Base-by-base conservation (phyloP, 352 stramenopile genomes). In the Pythium insidiosum region DNA sequence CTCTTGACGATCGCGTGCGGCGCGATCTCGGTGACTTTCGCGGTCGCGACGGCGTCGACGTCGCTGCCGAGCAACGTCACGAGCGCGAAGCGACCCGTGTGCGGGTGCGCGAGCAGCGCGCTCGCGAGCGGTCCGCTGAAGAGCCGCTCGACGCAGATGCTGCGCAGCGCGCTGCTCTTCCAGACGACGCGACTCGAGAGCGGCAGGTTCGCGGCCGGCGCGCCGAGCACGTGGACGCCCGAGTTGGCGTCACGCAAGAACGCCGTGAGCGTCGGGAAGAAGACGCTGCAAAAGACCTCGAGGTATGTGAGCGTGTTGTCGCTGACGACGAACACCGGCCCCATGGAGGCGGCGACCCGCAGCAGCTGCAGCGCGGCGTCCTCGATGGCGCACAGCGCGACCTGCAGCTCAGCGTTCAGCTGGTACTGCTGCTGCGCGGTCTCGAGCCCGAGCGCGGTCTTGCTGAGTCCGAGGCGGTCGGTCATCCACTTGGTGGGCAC, bases 401-500 rank as follows among this genome's bases (percentile, higher is more conserved):
- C 2, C 22, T 51, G 43, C 1, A 57, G 37, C 16, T 57, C 42
- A 23, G 50, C 41, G n/a, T 34, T 57, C 25, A 47, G 50, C 36
- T 57, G 50, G 42, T 51, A 51, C 50, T 57, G 50, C 31, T 57
- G 50, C 43, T 49, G 40, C 16, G 48, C 48, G 33, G 24, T 34
- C 29, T 56, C 48, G 13, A 56, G 48, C 5, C 48, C 48, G 11
- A 50, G 48, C 20, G 48, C 24, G 2, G 48, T 50, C 33, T 43
- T 45, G 26, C 13, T 29, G 40, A 57, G 50, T 10, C 50, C 50
- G 16, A 57, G 41, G 16, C 50, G 50, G 26, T 57, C 42, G 42
- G 21, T 20, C 42, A 57, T 50, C 50, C 50, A 57, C 43, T 57
- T 50, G 35, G 50, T 51, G 6, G 50, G 50, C 25, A 57, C 50